Percentiles rank a stretch among this genome's conserved stretches.
phyloP scores from a whole-genome alignment of 1,284 basidiomycete species.

The Microbotryum scabiosae region DNA sequence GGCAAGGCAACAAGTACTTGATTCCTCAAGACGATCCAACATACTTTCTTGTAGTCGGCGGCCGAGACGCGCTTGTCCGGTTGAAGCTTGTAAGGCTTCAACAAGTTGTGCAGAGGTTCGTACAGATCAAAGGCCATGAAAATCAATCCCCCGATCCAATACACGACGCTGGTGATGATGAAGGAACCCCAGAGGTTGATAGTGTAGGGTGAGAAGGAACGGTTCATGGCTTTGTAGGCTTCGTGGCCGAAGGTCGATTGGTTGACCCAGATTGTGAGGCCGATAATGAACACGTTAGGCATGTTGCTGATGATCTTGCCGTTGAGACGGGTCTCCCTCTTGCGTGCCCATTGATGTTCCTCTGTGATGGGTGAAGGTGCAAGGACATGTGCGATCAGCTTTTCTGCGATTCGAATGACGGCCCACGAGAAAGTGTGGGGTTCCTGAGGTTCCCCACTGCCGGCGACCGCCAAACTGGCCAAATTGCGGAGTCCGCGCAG shows the following conservation, averaged over 20 bases:
- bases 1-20: conserved; percentile 1
- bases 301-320: background rate
- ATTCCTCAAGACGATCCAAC: background rate
- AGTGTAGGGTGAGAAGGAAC: background rate
- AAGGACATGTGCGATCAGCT: no score
- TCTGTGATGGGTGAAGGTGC: background rate
- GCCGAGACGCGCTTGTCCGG: background rate
- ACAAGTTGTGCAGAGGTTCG: background rate
- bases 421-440: no score
- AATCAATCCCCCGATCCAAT: conserved; percentile 1
- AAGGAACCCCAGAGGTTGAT: conserved; percentile 3
- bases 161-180: background rate
- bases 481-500: no score
- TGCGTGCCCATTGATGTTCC: conserved; percentile 1
- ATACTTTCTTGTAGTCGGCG: conserved; percentile 2
- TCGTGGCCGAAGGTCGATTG: background rate
- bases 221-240: background rate
- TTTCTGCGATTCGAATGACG: no score
- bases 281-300: background rate
- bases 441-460: no score
- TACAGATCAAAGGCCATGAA: conserved; percentile 2
- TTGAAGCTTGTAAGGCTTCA: conserved; percentile 3
- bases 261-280: conserved; percentile 1
- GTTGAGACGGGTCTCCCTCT: background rate
- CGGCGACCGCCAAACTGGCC: no score